Conservation (phyloP, 148 eudicot genomes). For the Simmondsia chinensis region DNA sequence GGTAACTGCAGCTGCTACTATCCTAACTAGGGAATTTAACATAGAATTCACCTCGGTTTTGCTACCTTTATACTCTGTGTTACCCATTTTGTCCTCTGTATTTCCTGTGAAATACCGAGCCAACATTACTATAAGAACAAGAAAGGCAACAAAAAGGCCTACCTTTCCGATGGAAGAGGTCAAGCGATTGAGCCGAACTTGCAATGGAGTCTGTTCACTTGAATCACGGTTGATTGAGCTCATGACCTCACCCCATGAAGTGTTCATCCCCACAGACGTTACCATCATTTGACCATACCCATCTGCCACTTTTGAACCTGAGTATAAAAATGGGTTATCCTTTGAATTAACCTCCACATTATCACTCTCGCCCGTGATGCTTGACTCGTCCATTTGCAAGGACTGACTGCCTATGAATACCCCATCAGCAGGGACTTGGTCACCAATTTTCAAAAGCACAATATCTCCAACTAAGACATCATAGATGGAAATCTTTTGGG, state of each 20-base stretch:
- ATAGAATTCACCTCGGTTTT: conserved; percentile 25
- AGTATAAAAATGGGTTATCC: conserved; percentile 53
- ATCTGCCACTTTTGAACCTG: conserved; percentile 80
- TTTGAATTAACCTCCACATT: conserved; percentile 41
- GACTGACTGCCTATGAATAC: conserved; percentile 58
- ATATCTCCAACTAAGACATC: conserved; percentile 78
- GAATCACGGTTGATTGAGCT: conserved; percentile 58
- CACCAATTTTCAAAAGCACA: conserved; percentile 50
- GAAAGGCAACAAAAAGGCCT: conserved; percentile 62
- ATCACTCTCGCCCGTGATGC: conserved; percentile 92
- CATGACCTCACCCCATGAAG: conserved; percentile 87
- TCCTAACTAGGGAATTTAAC: conserved; percentile 43
- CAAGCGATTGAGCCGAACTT: conserved; percentile 54
- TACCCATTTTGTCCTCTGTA: conserved; percentile 35
- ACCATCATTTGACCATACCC: conserved; percentile 70
- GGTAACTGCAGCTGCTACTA: conserved; percentile 63
- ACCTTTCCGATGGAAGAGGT: conserved; percentile 71
- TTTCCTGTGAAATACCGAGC: conserved; percentile 79
- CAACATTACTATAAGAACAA: conserved; percentile 60
- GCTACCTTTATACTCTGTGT: conserved; percentile 23
- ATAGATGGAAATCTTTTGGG: conserved; percentile 63
- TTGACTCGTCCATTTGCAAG: conserved; percentile 64
- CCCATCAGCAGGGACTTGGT: conserved; percentile 82
- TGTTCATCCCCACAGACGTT: conserved; percentile 68
- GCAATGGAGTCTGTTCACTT: conserved; percentile 61